Percentiles rank a stretch among this genome's conserved stretches.
Evolutionary conservation across 768 basidiomycete species (phyloP).

Genomic region (Tubosaeta sp.): DNA sequence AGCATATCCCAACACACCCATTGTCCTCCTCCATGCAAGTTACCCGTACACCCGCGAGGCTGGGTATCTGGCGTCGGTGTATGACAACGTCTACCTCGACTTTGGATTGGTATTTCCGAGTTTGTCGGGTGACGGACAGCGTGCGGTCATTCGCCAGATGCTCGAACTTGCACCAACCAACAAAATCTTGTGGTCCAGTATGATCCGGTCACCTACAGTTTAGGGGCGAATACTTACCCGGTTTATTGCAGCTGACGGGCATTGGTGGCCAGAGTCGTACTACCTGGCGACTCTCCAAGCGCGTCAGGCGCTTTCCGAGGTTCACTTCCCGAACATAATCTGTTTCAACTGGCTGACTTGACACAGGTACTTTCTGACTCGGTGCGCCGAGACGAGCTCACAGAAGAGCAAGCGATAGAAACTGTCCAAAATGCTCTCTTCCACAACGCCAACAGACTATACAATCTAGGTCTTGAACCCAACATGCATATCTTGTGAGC

Average conservation of each 20-base stretch:
- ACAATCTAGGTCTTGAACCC: slow-evolving; percentile 48
- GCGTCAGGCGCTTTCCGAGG: slow-evolving; percentile 56
- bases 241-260: slow-evolving; percentile 17
- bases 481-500: slow-evolving; percentile 4
- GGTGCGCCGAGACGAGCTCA: slow-evolving; percentile 46
- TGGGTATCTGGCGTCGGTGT: slow-evolving; percentile 69
- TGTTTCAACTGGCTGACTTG: slow-evolving; percentile 43
- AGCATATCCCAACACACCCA: slow-evolving; percentile 51
- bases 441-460: slow-evolving; percentile 61
- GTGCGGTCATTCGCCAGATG: slow-evolving; percentile 53
- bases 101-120: slow-evolving; percentile 77
- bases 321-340: slow-evolving; percentile 21
- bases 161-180: slow-evolving; percentile 72
- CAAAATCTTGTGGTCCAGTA: slow-evolving; percentile 81
- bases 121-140: slow-evolving; percentile 61
- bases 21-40: slow-evolving; percentile 71
- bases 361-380: slow-evolving; percentile 53
- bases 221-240: neutral
- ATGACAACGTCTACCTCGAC: slow-evolving; percentile 72
- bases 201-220: slow-evolving; percentile 15
- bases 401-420: slow-evolving; percentile 48
- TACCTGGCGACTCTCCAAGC: slow-evolving; percentile 67
- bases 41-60: slow-evolving; percentile 79
- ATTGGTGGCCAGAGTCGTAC: slow-evolving; percentile 71
- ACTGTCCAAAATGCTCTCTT: slow-evolving; percentile 59